phyloP scores from a whole-genome alignment of 257 asterid genomes.

The Plantago ovata region DNA sequence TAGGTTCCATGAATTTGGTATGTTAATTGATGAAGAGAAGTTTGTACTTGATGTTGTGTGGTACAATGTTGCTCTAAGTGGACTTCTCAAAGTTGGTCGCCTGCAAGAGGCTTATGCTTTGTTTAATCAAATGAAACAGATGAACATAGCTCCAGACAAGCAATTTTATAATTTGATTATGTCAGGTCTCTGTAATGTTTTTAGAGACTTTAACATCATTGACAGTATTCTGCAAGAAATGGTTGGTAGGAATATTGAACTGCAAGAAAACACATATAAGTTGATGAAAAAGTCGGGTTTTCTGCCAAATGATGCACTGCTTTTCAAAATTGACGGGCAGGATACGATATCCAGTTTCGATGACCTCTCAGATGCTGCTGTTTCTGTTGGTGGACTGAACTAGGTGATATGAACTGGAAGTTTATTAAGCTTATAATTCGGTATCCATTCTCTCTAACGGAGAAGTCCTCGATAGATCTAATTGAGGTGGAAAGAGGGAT shows the following conservation, averaged over 20 bases:
- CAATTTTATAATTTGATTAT: slow-evolving; percentile 45
- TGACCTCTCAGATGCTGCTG: slow-evolving; percentile 31
- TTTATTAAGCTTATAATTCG: background rate
- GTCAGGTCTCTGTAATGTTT: slow-evolving; percentile 39
- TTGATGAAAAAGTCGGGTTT: slow-evolving; percentile 33
- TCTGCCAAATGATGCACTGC: slow-evolving; percentile 27
- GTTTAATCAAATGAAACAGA: slow-evolving; percentile 53
- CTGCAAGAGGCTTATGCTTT: slow-evolving; percentile 46
- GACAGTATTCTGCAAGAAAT: slow-evolving; percentile 46
- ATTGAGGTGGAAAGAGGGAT: too few relatives aligned
- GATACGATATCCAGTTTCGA: slow-evolving; percentile 25
- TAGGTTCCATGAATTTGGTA: slow-evolving; percentile 33
- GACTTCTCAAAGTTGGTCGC: slow-evolving; percentile 45
- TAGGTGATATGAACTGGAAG: background rate
- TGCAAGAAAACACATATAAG: slow-evolving; percentile 30
- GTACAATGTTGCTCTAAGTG: slow-evolving; percentile 47
- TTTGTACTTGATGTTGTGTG: slow-evolving; percentile 54
- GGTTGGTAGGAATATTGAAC: slow-evolving; percentile 32
- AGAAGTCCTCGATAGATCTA: too few relatives aligned
- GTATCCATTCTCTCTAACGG: too few relatives aligned
- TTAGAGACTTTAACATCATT: slow-evolving; percentile 38
- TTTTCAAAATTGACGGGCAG: slow-evolving; percentile 10
- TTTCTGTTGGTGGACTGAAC: slow-evolving; percentile 28
- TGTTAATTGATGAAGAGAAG: slow-evolving; percentile 34
- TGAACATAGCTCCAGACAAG: slow-evolving; percentile 40